Evolutionary conservation across 768 basidiomycete genomes (phyloP).

Genomic region (Phaeotremella fagi): DNA sequence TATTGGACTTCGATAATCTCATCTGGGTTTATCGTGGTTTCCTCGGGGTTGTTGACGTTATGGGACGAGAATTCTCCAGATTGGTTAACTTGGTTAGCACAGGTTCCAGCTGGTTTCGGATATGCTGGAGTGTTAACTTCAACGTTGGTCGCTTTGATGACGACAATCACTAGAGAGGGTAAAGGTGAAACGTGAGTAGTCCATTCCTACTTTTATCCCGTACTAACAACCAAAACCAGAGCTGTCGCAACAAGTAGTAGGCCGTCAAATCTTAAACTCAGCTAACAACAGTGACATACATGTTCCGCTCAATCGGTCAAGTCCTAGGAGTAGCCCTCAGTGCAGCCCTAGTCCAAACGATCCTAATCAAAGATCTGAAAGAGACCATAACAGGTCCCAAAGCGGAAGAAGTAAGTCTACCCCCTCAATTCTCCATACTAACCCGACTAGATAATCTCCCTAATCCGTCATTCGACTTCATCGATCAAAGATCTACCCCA

Average conservation of each 20-base stretch:
- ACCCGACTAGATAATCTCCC: slow-evolving; percentile 32
- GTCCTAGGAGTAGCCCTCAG: slow-evolving; percentile 88
- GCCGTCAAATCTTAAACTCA: slow-evolving; percentile 41
- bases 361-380: slow-evolving; percentile 66
- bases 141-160: slow-evolving; percentile 45
- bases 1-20: slow-evolving; percentile 60
- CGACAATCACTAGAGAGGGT: slow-evolving; percentile 29
- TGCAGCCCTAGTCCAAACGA: slow-evolving; percentile 75
- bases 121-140: slow-evolving; percentile 40
- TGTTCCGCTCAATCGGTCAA: slow-evolving; percentile 90
- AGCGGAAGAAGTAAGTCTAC: slow-evolving; percentile 50
- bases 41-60: slow-evolving; percentile 58
- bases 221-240: slow-evolving; percentile 7
- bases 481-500: slow-evolving; percentile 36
- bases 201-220: not conserved
- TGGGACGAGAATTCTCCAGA: slow-evolving; percentile 59
- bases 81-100: slow-evolving; percentile 42
- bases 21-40: slow-evolving; percentile 58
- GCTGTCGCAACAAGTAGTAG: slow-evolving; percentile 79
- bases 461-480: slow-evolving; percentile 44
- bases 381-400: slow-evolving; percentile 70
- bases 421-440: not conserved
- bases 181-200: slow-evolving; percentile 38
- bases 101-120: slow-evolving; percentile 38
- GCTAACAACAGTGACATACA: slow-evolving; percentile 67